Conservation (phyloP, 306 rosid genomes). For the Herpetospermum pedunculosum region DNA sequence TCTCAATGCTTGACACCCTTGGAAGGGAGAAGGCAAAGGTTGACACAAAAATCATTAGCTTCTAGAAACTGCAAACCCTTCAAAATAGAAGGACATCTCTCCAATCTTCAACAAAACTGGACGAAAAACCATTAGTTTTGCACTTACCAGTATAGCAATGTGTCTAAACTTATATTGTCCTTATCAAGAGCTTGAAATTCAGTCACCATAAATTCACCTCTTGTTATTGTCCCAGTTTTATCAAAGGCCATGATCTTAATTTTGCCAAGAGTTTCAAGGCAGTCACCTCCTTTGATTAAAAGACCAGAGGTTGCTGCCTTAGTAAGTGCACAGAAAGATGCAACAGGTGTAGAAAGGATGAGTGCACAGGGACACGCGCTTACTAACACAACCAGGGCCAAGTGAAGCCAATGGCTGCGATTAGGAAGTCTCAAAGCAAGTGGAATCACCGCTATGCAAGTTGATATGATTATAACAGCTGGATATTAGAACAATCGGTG, state of each 20-base stretch:
- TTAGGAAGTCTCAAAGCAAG: constrained; percentile 28
- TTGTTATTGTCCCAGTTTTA: constrained; percentile 92
- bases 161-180: constrained; percentile 45
- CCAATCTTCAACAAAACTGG: not conserved
- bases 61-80: not conserved
- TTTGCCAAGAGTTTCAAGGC: constrained; percentile 66
- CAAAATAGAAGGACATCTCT: not conserved
- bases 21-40: constrained; percentile 10
- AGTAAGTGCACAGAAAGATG: constrained; percentile 88
- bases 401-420: constrained; percentile 59
- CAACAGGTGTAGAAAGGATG: constrained; percentile 87
- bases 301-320: constrained; percentile 84
- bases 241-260: constrained; percentile 72
- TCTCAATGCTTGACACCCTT: constrained; percentile 92
- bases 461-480: constrained; percentile 56
- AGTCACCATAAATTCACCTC: constrained; percentile 71
- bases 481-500: constrained; percentile 16
- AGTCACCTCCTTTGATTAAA: constrained; percentile 86
- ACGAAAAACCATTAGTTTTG: not conserved
- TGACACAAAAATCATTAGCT: constrained; percentile 1
- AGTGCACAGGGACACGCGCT: constrained; percentile 96
- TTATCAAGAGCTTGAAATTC: constrained; percentile 42
- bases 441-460: constrained; percentile 53
- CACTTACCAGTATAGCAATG: constrained; percentile 62
- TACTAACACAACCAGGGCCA: constrained; percentile 76